Percentiles rank a stretch among this genome's conserved stretches.
Conservation (phyloP, 2,329 filamentous ascomycete genomes). For the Pseudogymnoascus sp. region DNA sequence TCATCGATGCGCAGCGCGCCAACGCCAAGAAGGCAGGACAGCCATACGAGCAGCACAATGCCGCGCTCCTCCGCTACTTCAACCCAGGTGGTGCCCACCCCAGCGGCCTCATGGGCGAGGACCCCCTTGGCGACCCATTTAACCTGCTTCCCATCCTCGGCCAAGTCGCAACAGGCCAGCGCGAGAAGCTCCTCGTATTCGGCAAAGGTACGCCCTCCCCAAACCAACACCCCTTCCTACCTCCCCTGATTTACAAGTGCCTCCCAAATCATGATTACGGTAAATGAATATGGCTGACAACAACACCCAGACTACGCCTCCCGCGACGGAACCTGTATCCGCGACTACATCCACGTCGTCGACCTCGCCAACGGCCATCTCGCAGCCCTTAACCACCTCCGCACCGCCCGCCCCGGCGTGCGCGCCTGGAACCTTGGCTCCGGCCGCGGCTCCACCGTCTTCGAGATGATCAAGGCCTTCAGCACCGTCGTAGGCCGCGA, state of each 20-base stretch:
- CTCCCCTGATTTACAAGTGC: neutral
- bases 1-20: constrained; percentile 77
- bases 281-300: constrained; percentile 13
- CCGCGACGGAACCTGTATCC: constrained; percentile 85
- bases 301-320: constrained; percentile 73
- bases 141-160: constrained; percentile 91
- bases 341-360: constrained; percentile 96
- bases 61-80: constrained; percentile 89
- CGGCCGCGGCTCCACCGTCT: constrained; percentile 88
- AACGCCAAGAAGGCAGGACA: constrained; percentile 75
- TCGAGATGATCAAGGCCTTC: constrained; percentile 96
- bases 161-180: constrained; percentile 90
- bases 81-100: constrained; percentile 95
- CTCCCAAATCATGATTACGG: neutral
- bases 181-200: constrained; percentile 90
- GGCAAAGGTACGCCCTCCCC: constrained; percentile 63
- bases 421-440: constrained; percentile 96
- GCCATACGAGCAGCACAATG: constrained; percentile 79
- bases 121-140: constrained; percentile 90
- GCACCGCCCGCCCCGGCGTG: constrained; percentile 75
- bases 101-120: constrained; percentile 94
- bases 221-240: neutral
- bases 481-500: constrained; percentile 76
- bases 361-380: constrained; percentile 83
- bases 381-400: constrained; percentile 82